These are phyloP conservation scores for Raddia distichophylla DNA, from an alignment of 176 grass and related monocot genomes.

Conservation along the genomic window DNA sequence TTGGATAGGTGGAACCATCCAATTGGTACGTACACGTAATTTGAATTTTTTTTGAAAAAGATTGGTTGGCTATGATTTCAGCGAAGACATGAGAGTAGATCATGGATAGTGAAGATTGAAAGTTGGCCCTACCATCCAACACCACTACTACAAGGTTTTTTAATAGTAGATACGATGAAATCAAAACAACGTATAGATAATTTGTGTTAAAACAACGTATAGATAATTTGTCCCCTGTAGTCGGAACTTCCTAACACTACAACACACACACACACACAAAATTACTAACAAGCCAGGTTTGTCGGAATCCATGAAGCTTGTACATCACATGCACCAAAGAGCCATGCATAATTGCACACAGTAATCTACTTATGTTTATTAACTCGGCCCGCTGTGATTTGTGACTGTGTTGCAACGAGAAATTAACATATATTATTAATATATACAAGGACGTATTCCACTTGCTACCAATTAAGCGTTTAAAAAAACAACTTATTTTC, in stretches of 20 bases:
- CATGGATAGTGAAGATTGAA: too few species aligned
- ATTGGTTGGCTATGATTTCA: too few species aligned
- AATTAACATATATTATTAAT: neutral
- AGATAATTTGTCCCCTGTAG: too few species aligned
- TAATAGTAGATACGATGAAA: too few species aligned
- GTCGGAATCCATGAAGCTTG: neutral
- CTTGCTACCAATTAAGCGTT: neutral
- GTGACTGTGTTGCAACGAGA: neutral
- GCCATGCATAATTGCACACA: neutral
- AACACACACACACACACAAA: neutral
- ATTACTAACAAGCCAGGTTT: neutral
- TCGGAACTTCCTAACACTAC: neutral
- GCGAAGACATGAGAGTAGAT: too few species aligned
- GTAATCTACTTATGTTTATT: neutral
- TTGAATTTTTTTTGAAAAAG: too few species aligned
- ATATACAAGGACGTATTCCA: neutral
- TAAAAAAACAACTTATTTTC: neutral
- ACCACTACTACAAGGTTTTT: too few species aligned
- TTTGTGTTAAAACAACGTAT: too few species aligned
- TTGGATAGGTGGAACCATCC: too few species aligned
- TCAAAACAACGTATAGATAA: too few species aligned
- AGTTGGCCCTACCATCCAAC: too few species aligned
- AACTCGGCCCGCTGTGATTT: neutral
- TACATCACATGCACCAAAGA: neutral
- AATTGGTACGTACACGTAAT: too few species aligned